Conservation (phyloP, 2,329 filamentous ascomycete species). For the Colletotrichum sansevieriae region DNA sequence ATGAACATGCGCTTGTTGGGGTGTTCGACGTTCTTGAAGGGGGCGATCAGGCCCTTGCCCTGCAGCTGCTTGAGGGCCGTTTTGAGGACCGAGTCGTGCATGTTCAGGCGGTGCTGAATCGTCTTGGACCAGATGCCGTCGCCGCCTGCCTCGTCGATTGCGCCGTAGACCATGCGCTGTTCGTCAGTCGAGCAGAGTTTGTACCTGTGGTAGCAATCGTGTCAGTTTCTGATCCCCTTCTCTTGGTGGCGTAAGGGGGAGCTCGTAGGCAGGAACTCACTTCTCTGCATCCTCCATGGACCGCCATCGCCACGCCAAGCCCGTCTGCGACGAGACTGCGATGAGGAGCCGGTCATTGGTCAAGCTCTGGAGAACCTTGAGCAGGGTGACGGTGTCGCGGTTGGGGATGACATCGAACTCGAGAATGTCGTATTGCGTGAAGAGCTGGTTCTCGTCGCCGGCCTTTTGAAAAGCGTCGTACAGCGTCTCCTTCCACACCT, state of each 20-base stretch:
- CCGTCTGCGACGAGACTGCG: slow-evolving; percentile 57
- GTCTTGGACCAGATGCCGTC: slow-evolving; percentile 93
- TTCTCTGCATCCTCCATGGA: slow-evolving; percentile 72
- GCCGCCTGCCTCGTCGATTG: slow-evolving; percentile 86
- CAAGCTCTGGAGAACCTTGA: slow-evolving; percentile 69
- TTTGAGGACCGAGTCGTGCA: slow-evolving; percentile 86
- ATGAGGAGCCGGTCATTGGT: slow-evolving; percentile 72
- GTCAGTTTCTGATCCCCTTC: neutral
- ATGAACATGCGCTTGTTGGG: slow-evolving; percentile 97
- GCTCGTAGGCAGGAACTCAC: slow-evolving; percentile 54
- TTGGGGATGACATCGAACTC: slow-evolving; percentile 69
- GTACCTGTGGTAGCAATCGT: slow-evolving; percentile 59
- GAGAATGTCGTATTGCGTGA: slow-evolving; percentile 70
- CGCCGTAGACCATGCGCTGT: slow-evolving; percentile 84
- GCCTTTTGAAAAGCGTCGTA: slow-evolving; percentile 68
- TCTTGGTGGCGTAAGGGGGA: neutral
- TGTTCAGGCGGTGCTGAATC: slow-evolving; percentile 82
- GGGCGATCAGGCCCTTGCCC: slow-evolving; percentile 83
- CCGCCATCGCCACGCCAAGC: slow-evolving; percentile 70
- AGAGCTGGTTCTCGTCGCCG: slow-evolving; percentile 62
- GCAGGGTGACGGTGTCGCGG: slow-evolving; percentile 66
- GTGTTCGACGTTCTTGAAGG: slow-evolving; percentile 92
- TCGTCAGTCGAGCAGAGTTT: slow-evolving; percentile 77
- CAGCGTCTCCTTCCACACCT: slow-evolving; percentile 67
- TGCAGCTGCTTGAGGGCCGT: slow-evolving; percentile 88